Evolutionary conservation across 2,329 filamentous ascomycete genomes (phyloP).

Genomic region (Botrytis paeoniae): DNA sequence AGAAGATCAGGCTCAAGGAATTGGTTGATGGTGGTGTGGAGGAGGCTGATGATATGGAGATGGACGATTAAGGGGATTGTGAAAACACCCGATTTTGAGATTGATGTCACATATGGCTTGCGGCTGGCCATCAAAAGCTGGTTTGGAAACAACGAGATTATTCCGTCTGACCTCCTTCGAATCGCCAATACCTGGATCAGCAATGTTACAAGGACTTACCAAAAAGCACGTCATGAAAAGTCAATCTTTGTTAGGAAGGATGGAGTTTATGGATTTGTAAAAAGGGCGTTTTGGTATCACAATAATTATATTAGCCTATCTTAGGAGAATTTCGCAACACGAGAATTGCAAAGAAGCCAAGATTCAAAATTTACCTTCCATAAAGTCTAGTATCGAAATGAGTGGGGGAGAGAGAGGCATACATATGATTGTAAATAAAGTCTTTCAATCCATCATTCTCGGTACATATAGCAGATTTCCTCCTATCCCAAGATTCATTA

Average conservation of each 20-base stretch:
- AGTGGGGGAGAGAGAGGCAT: not conserved
- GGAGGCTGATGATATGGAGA: constrained; percentile 50
- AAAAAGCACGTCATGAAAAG: constrained; percentile 5
- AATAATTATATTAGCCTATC: constrained; percentile 12
- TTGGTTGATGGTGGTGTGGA: constrained; percentile 38
- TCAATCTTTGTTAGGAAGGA: constrained; percentile 10
- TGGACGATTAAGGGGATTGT: constrained; percentile 39
- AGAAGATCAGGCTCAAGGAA: constrained; percentile 40
- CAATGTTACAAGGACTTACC: not conserved
- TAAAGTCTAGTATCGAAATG: not conserved
- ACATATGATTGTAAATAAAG: not conserved
- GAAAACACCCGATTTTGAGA: constrained; percentile 21
- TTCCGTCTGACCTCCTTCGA: not conserved
- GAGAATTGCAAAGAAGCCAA: not conserved
- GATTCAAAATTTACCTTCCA: not conserved
- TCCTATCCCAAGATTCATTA: not conserved
- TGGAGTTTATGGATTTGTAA: constrained; percentile 21
- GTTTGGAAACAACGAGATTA: not conserved
- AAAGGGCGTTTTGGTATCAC: constrained; percentile 19
- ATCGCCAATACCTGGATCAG: not conserved
- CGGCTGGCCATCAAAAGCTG: not conserved
- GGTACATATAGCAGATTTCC: not conserved
- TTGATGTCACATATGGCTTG: not conserved
- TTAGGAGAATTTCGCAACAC: not conserved
- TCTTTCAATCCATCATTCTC: not conserved